Evolutionary conservation across 306 rosid genomes (phyloP), one percentile per base, ranked within the genome.

Genomic region (Vigna trinervia): DNA sequence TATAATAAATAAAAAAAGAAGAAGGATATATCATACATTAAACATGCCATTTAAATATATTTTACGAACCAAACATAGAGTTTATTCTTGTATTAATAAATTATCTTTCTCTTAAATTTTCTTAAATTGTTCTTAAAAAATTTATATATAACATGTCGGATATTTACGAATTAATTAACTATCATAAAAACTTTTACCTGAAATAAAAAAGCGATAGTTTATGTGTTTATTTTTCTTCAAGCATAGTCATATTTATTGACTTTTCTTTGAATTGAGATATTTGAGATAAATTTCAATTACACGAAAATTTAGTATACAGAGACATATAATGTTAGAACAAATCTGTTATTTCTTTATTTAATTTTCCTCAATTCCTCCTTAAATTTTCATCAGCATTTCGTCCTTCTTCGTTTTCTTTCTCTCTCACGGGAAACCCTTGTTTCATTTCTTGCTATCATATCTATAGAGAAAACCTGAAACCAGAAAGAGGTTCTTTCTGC

Each of bases 351-450:
- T 28, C 64, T 51, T 63, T 20, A 12, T 34, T 28, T 17, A 54
- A 73, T 62, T 72, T 20, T 57, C 51, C 47, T 45, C 10, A 2
- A 4, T 26, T 70, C 76, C n/a, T 15, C 64, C 70, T 67, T 14
- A 41, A 71, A 53, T 66, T 73, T 62, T 56, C 72, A 69, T 53
- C 75, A 50, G 78, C 66, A 20, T 62, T 60, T 60, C 69, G 34
- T 43, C 63, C 23, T 64, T 64, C 41, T 20, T 15, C 28, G 4
- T 13, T 7, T 50, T 74, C 45, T n/a, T 23, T 60, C 73, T 78
- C 48, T 46, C 46, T 11, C 48, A 53, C 41, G 30, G 68, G 71
- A 82, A 87, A 82, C 88, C 85, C 87, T 83, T 52, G 28, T 82
- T 41, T 8, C 62, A 39, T 52, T 72, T 53, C 26, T 53, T 48